phyloP scores from a whole-genome alignment of 805 yeast genomes.

The Cyberlindnera lachancei region DNA sequence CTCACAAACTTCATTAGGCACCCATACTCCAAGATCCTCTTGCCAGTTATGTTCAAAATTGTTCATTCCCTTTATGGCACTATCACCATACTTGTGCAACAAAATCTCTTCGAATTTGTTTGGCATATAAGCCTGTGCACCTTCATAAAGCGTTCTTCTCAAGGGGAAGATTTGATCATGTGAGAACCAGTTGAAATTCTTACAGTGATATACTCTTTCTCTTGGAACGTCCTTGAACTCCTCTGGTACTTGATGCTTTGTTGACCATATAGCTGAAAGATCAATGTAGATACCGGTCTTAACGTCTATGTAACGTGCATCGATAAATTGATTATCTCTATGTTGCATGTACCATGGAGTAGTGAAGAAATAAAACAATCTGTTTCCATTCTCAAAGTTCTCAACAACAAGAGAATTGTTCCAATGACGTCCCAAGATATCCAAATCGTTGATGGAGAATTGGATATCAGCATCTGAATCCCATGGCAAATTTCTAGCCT shows the following conservation, averaged over 20 bases:
- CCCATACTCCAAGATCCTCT: conserved; percentile 39
- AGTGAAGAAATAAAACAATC: conserved; percentile 29
- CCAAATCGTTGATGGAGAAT: conserved; percentile 39
- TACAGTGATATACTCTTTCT: conserved; percentile 20
- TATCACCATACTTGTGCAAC: conserved; percentile 29
- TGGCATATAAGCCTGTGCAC: conserved; percentile 39
- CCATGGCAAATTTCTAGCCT: conserved; percentile 53
- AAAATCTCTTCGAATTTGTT: conserved; percentile 29
- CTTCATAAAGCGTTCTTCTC: conserved; percentile 37
- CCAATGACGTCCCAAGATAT: conserved; percentile 34
- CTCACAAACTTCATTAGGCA: conserved; percentile 34
- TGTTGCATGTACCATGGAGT: conserved; percentile 26
- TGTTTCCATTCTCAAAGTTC: conserved; percentile 24
- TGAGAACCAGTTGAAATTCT: conserved; percentile 23
- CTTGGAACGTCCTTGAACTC: conserved; percentile 6
- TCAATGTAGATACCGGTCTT: conserved; percentile 44
- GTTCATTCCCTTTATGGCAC: conserved; percentile 16
- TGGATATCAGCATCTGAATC: conserved; percentile 60
- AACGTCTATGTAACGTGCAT: conserved; percentile 40
- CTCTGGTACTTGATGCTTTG: conserved; percentile 9
- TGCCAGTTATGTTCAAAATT: conserved; percentile 28
- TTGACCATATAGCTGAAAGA: conserved; percentile 33
- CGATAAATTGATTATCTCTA: conserved; percentile 36
- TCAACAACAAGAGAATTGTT: conserved; percentile 47
- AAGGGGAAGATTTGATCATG: conserved; percentile 34